Conservation (phyloP, 305 asterid species). For the Solanum aculeatissimum region DNA sequence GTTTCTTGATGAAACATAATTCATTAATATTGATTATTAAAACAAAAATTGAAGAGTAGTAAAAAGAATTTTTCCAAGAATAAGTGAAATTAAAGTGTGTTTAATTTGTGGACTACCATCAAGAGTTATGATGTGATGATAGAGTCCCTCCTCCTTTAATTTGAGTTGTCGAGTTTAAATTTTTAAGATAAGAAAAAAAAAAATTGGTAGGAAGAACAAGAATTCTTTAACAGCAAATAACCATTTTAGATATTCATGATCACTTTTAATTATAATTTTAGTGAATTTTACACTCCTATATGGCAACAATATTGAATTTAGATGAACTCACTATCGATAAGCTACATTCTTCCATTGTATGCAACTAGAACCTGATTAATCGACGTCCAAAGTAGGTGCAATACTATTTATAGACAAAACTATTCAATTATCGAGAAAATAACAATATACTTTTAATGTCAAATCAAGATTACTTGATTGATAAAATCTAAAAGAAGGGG, state of each 20-base stretch:
- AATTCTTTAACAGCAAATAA: no score
- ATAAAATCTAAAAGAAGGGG: no score
- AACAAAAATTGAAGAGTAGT: neutral
- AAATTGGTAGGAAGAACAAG: no score
- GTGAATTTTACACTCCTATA: neutral
- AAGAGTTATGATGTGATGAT: neutral
- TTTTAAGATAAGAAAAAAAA: neutral
- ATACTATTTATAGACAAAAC: neutral
- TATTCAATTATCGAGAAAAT: neutral
- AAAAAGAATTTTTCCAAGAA: neutral
- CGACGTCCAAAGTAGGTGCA: neutral
- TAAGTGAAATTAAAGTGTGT: neutral
- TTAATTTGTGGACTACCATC: neutral
- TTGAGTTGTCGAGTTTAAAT: neutral
- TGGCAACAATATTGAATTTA: neutral
- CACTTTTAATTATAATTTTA: no score
- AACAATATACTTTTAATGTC: neutral
- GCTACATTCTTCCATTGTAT: neutral
- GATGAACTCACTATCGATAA: neutral
- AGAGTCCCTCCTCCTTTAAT: neutral
- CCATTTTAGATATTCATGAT: no score
- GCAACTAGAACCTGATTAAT: neutral
- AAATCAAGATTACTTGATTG: no score
- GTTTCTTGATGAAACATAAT: neutral
- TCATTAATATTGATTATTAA: neutral